Base-by-base conservation (phyloP, 1,284 basidiomycete genomes). In the Psilocybe mexicana region DNA sequence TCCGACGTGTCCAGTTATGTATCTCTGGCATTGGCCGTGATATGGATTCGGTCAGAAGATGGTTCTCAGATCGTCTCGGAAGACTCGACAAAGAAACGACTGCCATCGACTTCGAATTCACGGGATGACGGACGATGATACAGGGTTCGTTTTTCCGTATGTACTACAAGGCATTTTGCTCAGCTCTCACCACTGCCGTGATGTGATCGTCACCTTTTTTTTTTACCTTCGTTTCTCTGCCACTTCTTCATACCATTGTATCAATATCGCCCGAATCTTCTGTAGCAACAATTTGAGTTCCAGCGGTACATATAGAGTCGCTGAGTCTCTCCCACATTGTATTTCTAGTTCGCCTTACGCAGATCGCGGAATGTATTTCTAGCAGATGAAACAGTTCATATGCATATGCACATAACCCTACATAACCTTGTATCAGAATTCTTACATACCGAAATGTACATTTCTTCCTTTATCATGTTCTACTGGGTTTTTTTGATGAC, bases 21-120 rank as follows among this genome's bases (percentile, higher is more conserved):
- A 60, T 71, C n/a, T 65, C 63, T 14, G 70, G 69, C 24, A 59
- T 68, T 38, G 66, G 64, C 30, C 52, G 49, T 38, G 57, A 61
- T n/a, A 57, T n/a, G 12, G 42, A 60, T 26, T 25, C 52, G 35
- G 58, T 61, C 25, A 53, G 58, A 52, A 43, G 24, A 11, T 61
- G 60, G 61, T 57, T 65, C 30, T 58, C 35, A 14, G 51, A 43
- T 18, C 57, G 59, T 30, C 54, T 63, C 12, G 26, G 26, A n/a
- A 30, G 10, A n/a, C 43, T 50, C n/a, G 38, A 59, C 23, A 23
- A 30, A 36, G 23, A 36, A 33, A 55, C 51, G 35, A 43, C 43
- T 23, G 44, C 28, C 1, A 35, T 61, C 38, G 43, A 55, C 40
- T 61, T 61, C 33, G 49, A 58, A 11, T 61, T 61, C 46, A 30